These are phyloP conservation scores for Dothidotthia symphoricarpi DNA, from an alignment of 2,329 filamentous ascomycete species.

Conservation along the genomic window DNA sequence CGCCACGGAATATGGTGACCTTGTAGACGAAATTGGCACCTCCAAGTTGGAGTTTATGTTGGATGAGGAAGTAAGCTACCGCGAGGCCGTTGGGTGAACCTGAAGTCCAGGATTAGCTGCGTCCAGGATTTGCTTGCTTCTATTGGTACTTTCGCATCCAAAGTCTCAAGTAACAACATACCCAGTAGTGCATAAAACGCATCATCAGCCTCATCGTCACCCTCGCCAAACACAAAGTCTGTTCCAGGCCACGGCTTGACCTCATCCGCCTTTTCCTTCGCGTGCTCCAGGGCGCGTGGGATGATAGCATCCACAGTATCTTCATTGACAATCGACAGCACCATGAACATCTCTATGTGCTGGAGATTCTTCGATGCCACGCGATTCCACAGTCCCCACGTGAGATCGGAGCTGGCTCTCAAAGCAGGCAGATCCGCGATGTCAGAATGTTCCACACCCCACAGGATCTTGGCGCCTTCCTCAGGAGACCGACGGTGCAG, in stretches of 20 bases:
- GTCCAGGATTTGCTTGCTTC: neutral
- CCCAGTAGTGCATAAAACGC: conserved; percentile 4
- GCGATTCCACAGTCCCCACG: conserved; percentile 11
- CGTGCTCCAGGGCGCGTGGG: too few relatives aligned
- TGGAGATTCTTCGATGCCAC: conserved; percentile 1
- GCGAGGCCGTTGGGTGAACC: conserved; percentile 8
- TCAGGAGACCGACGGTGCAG: conserved; percentile 5
- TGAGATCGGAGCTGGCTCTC: conserved; percentile 9
- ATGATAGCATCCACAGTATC: conserved; percentile 1
- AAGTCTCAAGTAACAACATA: too few relatives aligned
- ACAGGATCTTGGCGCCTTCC: neutral
- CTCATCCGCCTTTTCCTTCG: neutral
- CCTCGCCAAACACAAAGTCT: neutral
- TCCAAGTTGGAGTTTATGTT: conserved; percentile 13
- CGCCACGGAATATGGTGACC: conserved; percentile 4
- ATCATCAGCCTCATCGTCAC: neutral
- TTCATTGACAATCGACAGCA: conserved; percentile 3
- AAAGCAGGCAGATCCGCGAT: conserved; percentile 3
- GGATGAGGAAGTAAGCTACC: conserved; percentile 7
- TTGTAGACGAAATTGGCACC: conserved; percentile 4
- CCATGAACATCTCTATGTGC: conserved; percentile 9
- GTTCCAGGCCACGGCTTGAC: conserved; percentile 1
- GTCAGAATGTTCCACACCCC: neutral
- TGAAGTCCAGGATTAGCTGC: conserved; percentile 1
- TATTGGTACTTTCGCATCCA: too few relatives aligned